Conservation (phyloP, 345 rosid genomes). For the Bretschneidera sinensis region DNA sequence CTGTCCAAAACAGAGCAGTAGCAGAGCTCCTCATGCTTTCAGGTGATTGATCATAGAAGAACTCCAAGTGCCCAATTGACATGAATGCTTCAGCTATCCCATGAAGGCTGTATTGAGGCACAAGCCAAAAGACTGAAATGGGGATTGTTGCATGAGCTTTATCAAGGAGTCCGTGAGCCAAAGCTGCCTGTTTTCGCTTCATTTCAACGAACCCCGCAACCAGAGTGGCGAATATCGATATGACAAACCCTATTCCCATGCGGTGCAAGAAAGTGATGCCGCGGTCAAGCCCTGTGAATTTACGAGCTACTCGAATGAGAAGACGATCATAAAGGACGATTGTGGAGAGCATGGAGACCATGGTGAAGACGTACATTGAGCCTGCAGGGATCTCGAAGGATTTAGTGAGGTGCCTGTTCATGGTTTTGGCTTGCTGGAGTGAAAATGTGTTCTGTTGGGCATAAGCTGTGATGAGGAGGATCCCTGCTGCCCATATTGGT, state of each 20-base stretch:
- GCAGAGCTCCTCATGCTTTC: constrained; percentile 90
- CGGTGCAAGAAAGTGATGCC: constrained; percentile 76
- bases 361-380: constrained; percentile 86
- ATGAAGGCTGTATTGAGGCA: constrained; percentile 72
- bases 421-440: constrained; percentile 77
- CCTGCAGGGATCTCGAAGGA: constrained; percentile 78
- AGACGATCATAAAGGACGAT: constrained; percentile 67
- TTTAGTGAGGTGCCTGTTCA: constrained; percentile 64
- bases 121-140: constrained; percentile 71
- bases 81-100: constrained; percentile 88
- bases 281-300: constrained; percentile 66
- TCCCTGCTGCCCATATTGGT: constrained; percentile 86
- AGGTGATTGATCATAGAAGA: constrained; percentile 83
- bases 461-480: constrained; percentile 68
- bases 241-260: constrained; percentile 79
- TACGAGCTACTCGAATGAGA: constrained; percentile 49
- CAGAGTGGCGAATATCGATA: constrained; percentile 65
- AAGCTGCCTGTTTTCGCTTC: constrained; percentile 51
- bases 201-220: constrained; percentile 73
- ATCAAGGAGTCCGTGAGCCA: constrained; percentile 31
- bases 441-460: constrained; percentile 86
- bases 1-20: constrained; percentile 65
- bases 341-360: constrained; percentile 60
- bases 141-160: constrained; percentile 40
- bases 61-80: constrained; percentile 81